A percentile compares a stretch with the other conserved stretches of the same genome.
Conservation (phyloP, 2,329 filamentous ascomycete genomes). For the Orbilia ellipsospora region DNA sequence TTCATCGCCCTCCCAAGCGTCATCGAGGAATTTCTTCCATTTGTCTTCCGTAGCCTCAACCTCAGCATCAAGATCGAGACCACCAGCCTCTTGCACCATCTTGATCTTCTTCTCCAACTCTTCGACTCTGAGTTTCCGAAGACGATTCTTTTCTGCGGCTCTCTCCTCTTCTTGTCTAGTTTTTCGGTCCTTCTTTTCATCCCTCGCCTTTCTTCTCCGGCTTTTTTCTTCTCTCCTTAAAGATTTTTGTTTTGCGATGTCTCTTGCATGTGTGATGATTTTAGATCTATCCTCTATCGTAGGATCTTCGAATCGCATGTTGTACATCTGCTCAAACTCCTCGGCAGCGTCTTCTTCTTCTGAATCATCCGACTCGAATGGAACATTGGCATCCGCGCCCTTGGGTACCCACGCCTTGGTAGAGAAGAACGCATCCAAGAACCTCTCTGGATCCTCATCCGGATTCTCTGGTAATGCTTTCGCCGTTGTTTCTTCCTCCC, state of each 20-base stretch:
- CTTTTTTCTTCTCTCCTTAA: conserved; percentile 86
- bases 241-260: conserved; percentile 81
- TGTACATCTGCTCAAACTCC: conserved; percentile 88
- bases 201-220: conserved; percentile 80
- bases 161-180: conserved; percentile 81
- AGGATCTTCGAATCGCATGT: conserved; percentile 94
- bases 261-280: conserved; percentile 82
- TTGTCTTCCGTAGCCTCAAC: conserved; percentile 68
- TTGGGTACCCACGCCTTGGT: conserved; percentile 86
- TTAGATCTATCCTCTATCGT: conserved; percentile 66
- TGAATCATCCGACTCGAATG: conserved; percentile 90
- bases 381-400: conserved; percentile 59
- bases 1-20: conserved; percentile 82
- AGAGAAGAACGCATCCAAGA: conserved; percentile 95
- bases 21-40: conserved; percentile 85
- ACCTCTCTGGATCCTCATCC: conserved; percentile 89
- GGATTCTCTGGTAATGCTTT: conserved; percentile 66
- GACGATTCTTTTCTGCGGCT: conserved; percentile 81
- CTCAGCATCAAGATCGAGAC: conserved; percentile 65
- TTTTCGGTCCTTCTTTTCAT: conserved; percentile 79
- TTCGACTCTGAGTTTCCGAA: conserved; percentile 89
- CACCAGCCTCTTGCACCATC: conserved; percentile 89
- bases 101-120: conserved; percentile 87
- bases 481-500: conserved; percentile 60
- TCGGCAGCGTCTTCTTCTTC: conserved; percentile 78